Evolutionary conservation across 164 flowering plant species (phyloP), one percentile per base, ranked within the genome.

Genomic region (Hamamelis virginiana): DNA sequence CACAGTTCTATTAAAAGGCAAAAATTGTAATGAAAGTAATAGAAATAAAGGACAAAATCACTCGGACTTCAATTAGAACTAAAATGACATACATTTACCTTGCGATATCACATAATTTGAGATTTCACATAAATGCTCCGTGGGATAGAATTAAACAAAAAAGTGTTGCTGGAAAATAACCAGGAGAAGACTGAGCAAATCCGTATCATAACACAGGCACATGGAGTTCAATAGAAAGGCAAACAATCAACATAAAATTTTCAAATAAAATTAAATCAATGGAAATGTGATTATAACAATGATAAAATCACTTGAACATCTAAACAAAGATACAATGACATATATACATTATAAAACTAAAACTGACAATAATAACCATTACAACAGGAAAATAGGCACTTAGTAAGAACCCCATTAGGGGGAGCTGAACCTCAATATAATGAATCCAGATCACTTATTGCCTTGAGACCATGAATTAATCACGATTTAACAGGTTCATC

Each of bases 401-500:
- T 33, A 60, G 47, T 22, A 8, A 52, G 4, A 22, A 21, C 0
- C 23, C 22, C 23, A 52, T 1, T 52, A 8, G 8, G 23, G 56
- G 22, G 59, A 22, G 15, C 6, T 33, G 41, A 33, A 33, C 11
- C 5, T 55, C 14, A 25, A 22, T 22, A 15, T 23, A 55, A 53
- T 53, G 19, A 53, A 55, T 16, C 5, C 3, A 51, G 27, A 10
- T 9, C 22, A 55, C 59, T 55, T 55, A 55, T 55, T 15, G 26
- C 9, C 15, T 11, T 18, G 11, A 23, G 19, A 55, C 18, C 19
- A 38, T 5, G 21, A 11, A 26, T 25, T 38, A 12, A 57, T 84
- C 86, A 85, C 19, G 78, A 75, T 70, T 85, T 87, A 23, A 75
- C 68, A 64, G 84, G 75, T 45, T 87, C 86, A 45, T 83, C 96